Evolutionary conservation across 73 alveolate species (phyloP), one percentile per base, ranked within the genome.

Genomic region (Tetrahymena thermophila): DNA sequence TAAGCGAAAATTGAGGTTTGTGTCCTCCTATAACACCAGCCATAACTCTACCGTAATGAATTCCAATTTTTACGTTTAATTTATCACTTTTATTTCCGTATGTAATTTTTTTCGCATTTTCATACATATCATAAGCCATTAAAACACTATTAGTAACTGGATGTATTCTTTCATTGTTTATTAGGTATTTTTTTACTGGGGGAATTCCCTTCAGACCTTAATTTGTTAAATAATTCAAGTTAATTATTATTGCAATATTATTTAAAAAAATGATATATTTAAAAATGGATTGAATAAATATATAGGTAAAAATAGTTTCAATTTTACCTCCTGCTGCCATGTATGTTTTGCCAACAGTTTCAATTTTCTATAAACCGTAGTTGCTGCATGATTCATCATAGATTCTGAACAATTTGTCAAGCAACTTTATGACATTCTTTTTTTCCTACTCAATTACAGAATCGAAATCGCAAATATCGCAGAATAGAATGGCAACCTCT

Each of bases 21-120:
- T 98, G 99, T 25, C 98, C 99, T 0, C 99, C 99, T 0, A 99
- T 99, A 56, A 99, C 99, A 13, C 99, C 99, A 13, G 99, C 98
- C 83, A 98, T 98, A 11, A 99, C 99, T 93, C 97, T 96, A 16
- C 99, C 99, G 94, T 97, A 98, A 95, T 99, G 99, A 44, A 99
- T 98, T n/a, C 99, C 99, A 34, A 99, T 99, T 97, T 98, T 99
- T 37, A 99, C 99, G 17, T 25, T 28, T 38, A 94, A 83, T 96
- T 43, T 95, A 94, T 93, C 96, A 95, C 58, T 58, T 31, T 96
- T 96, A 23, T 95, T 84, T 56, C 95, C 95, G 37, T 85, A 96
- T 35, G 71, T 55, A 58, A 95, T 89, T 35, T 94, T 85, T 56
- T 95, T 57, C 38, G 94, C 96, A 35, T 84, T 85, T 95, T 95